Percentiles rank a stretch among this genome's conserved stretches.
Evolutionary conservation across 139 green algal species (phyloP).

Genomic region (Astrephomene gubernaculifera): DNA sequence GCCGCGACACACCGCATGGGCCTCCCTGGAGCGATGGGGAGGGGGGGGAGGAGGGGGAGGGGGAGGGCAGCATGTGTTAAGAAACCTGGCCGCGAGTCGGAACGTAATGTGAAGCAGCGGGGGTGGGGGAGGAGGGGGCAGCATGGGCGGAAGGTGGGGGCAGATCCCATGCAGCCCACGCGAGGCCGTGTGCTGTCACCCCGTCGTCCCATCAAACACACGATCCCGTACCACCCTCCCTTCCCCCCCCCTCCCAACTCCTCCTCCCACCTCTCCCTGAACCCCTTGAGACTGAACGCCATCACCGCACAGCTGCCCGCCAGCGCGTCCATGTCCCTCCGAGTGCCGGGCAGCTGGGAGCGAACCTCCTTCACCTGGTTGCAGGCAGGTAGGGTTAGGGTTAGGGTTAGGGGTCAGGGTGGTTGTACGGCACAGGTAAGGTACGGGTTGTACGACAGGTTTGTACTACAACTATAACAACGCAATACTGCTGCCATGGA

Average conservation of each 20-base stretch:
- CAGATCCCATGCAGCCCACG: neutral
- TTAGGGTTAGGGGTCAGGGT: neutral
- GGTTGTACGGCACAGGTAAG: too few relatives aligned
- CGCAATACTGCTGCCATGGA: neutral
- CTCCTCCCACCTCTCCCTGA: conserved; percentile 32
- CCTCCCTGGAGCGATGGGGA: neutral
- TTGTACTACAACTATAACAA: too few relatives aligned
- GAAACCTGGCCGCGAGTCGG: neutral
- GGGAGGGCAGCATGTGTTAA: neutral
- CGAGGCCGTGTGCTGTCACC: neutral
- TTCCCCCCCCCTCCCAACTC: neutral
- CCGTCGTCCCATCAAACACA: neutral
- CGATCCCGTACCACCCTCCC: neutral
- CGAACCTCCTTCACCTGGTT: conserved; percentile 1
- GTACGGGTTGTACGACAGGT: too few relatives aligned
- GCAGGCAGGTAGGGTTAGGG: neutral
- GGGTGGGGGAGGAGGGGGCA: neutral
- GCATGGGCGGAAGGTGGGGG: neutral
- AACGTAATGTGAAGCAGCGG: neutral
- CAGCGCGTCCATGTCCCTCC: conserved; percentile 12
- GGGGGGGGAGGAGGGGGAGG: neutral
- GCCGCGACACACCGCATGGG: neutral
- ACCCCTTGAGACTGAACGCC: conserved; percentile 28
- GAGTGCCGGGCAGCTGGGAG: neutral
- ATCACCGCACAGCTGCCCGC: conserved; percentile 14